Evolutionary conservation across 306 rosid genomes (phyloP).

Genomic region (Gastrolobium bilobum): DNA sequence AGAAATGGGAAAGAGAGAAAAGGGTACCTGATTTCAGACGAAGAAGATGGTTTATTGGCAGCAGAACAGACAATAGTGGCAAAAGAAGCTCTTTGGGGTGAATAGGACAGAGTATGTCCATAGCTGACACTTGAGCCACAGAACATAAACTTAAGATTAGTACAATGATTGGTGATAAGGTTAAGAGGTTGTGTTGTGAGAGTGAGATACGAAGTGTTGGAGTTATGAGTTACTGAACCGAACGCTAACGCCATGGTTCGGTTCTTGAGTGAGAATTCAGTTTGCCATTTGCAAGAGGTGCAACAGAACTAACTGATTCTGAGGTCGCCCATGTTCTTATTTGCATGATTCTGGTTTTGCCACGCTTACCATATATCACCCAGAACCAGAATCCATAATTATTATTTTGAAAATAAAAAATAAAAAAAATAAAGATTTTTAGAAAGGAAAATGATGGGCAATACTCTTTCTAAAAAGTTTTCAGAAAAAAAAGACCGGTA

Average conservation of each 20-base stretch:
- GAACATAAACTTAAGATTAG: slow-evolving; percentile 32
- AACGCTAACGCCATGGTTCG: slow-evolving; percentile 49
- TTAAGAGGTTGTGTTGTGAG: slow-evolving; percentile 42
- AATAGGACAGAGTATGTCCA: slow-evolving; percentile 34
- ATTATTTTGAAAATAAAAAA: neutral
- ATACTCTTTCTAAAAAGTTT: too few species aligned
- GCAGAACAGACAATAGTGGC: slow-evolving; percentile 67
- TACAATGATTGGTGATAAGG: slow-evolving; percentile 21
- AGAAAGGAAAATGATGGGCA: neutral
- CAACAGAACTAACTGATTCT: slow-evolving; percentile 15
- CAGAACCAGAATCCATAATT: neutral
- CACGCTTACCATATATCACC: slow-evolving; percentile 56
- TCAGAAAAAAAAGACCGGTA: too few species aligned
- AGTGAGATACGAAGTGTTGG: slow-evolving; percentile 48
- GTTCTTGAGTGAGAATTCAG: slow-evolving; percentile 32
- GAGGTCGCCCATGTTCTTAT: slow-evolving; percentile 39
- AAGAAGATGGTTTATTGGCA: slow-evolving; percentile 76
- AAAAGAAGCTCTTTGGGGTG: slow-evolving; percentile 45
- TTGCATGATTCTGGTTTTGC: slow-evolving; percentile 67
- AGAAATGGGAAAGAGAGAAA: slow-evolving; percentile 9
- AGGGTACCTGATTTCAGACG: slow-evolving; percentile 74
- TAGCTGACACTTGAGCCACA: slow-evolving; percentile 8
- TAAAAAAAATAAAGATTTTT: neutral
- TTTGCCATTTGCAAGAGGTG: slow-evolving; percentile 14
- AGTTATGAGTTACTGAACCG: slow-evolving; percentile 40